A percentile compares a stretch with the other conserved stretches of the same genome.
These are phyloP conservation scores for Mycena rebaudengoi DNA, from an alignment of 768 basidiomycete species.

Conservation along the genomic window DNA sequence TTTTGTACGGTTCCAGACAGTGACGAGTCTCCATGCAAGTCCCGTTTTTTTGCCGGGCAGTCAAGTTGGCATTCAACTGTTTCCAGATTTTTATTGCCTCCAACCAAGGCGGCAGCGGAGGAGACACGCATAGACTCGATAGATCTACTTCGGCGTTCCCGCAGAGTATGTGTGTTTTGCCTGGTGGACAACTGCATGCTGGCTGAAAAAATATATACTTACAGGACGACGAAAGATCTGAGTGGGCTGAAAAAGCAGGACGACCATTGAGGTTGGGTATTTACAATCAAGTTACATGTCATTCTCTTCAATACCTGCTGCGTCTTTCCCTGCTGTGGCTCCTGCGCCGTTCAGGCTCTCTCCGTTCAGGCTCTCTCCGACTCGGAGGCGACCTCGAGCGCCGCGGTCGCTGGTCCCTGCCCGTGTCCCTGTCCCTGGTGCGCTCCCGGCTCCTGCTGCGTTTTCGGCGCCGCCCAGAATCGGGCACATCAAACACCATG, in stretches of 20 bases:
- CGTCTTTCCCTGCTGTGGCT: constrained; percentile 37
- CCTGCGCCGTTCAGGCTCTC: constrained; percentile 30
- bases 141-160: constrained; percentile 68
- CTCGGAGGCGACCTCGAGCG: constrained; percentile 49
- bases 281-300: constrained; percentile 5
- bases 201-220: background rate
- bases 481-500: constrained; percentile 88
- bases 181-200: no score
- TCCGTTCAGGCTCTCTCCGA: background rate
- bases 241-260: constrained; percentile 42
- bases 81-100: constrained; percentile 72
- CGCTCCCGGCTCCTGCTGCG: constrained; percentile 62
- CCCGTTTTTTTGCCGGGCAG: background rate
- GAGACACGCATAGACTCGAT: constrained; percentile 73
- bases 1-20: constrained; percentile 75
- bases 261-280: constrained; percentile 13
- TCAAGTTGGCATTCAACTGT: background rate
- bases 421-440: constrained; percentile 38
- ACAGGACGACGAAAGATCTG: constrained; percentile 45
- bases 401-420: constrained; percentile 40
- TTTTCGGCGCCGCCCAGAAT: constrained; percentile 51
- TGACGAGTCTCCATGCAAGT: constrained; percentile 72
- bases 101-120: constrained; percentile 70
- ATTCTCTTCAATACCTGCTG: constrained; percentile 33
- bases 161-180: constrained; percentile 55